Conservation (phyloP, 164 flowering plant species). For the Euptelea pleiosperma region DNA sequence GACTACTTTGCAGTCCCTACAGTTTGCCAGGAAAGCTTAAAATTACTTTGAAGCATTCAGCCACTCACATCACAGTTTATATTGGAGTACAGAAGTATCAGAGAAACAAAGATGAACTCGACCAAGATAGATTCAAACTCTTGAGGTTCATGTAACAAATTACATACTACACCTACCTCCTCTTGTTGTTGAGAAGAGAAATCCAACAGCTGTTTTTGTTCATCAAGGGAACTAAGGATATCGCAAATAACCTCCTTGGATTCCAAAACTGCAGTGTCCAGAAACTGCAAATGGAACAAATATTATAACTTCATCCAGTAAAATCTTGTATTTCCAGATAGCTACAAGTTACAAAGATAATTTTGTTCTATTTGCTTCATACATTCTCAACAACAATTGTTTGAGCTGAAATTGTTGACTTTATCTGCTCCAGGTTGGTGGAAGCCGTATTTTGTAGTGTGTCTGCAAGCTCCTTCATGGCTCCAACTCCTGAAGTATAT, state of each 20-base stretch:
- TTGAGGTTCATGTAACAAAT: not conserved
- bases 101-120: not conserved
- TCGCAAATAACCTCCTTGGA: conserved; percentile 51
- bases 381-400: conserved; percentile 55
- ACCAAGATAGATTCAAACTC: conserved; percentile 1
- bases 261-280: conserved; percentile 44
- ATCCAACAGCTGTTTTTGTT: conserved; percentile 49
- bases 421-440: conserved; percentile 52
- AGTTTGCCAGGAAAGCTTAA: conserved; percentile 7
- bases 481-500: conserved; percentile 42
- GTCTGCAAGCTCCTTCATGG: conserved; percentile 49
- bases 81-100: not conserved
- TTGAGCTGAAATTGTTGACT: conserved; percentile 41
- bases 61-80: no score
- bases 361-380: conserved; percentile 14
- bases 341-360: not conserved
- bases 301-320: not conserved
- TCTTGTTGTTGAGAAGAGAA: conserved; percentile 57
- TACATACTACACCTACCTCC: conserved; percentile 39
- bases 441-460: conserved; percentile 43
- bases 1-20: conserved; percentile 58
- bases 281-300: conserved; percentile 42
- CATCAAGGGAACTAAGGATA: conserved; percentile 47
- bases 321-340: not conserved
- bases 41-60: not conserved